Base-by-base conservation (phyloP, 257 asterid genomes). In the Perilla frutescens region DNA sequence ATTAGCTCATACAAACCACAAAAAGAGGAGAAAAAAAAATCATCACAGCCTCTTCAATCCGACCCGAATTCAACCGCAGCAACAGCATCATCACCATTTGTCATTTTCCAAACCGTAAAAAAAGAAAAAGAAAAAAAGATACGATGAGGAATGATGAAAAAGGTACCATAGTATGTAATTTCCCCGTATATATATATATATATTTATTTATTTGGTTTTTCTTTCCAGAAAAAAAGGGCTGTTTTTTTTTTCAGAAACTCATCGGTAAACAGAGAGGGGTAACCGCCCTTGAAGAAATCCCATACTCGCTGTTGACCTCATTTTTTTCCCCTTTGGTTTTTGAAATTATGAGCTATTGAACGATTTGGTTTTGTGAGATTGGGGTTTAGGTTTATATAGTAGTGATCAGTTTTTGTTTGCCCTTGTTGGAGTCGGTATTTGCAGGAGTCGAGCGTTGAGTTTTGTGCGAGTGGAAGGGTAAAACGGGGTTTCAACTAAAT, bases 221-320 rank as follows among this genome's bases (percentile, higher is more conserved):
- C 5, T 8, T 37, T 43, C 34, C 10, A 26, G 39, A 37, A 58
- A 72, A 10, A 8, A 75, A 70, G 84, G 84, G 84, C 78, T 75
- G 84, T 80, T 80, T 13, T 40, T 48, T 31, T 32, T 8, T 1
- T 5, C 4, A 10, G 44, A 58, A 65, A 37, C 2, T 70, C 80
- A 71, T 71, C 63, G 72, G 73, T 68, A 31, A 51, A 73, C 74
- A 47, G 77, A 69, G 77, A 73, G 82, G 79, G 82, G 81, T 43
- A 81, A 81, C 82, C 80, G 51, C 77, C 85, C 82, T 70, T 63
- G 0, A 7, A 69, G 68, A 81, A 81, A 26, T 77, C 81, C 75
- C 74, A 39, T 31, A 34, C 72, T 57, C 81, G 1, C 81, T 12
- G 14, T 51, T 36, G 9, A 53, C 84, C 81, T 80, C 62, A 26